Evolutionary conservation across 2,329 filamentous ascomycete species (phyloP).

Genomic region (Passalora sequoiae): DNA sequence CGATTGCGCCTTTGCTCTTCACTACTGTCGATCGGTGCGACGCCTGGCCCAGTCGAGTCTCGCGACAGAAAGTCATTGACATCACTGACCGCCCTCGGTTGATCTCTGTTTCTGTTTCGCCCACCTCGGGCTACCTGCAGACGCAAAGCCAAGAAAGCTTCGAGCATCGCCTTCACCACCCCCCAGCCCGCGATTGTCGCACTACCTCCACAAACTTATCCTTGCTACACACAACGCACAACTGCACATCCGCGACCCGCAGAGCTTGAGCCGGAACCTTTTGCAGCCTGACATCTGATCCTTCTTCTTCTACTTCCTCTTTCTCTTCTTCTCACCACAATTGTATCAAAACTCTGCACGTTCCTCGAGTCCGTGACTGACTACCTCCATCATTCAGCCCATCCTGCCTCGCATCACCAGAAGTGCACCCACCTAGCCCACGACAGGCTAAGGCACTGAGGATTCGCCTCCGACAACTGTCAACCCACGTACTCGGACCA

Average conservation of each 20-base stretch:
- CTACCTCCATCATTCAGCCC: neutral
- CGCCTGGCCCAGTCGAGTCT: too few relatives aligned
- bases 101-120: too few relatives aligned
- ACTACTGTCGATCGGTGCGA: too few relatives aligned
- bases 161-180: conserved; percentile 3
- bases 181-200: neutral
- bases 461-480: neutral
- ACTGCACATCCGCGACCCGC: neutral
- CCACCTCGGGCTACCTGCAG: conserved; percentile 15
- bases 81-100: conserved; percentile 13
- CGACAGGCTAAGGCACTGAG: conserved; percentile 1
- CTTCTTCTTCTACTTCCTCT: neutral
- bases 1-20: too few relatives aligned
- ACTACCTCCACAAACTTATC: too few relatives aligned
- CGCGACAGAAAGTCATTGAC: conserved; percentile 6
- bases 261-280: conserved; percentile 4
- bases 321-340: too few relatives aligned
- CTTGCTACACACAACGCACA: conserved; percentile 12
- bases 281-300: neutral
- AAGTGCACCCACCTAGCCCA: conserved; percentile 1
- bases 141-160: conserved; percentile 10
- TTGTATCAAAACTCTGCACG: too few relatives aligned
- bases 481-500: conserved; percentile 16
- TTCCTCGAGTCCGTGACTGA: conserved; percentile 1
- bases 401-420: neutral